Percentiles rank a stretch among this genome's conserved stretches.
Evolutionary conservation across 2,329 filamentous ascomycete species (phyloP).

Genomic region (Talaromyces sp.): DNA sequence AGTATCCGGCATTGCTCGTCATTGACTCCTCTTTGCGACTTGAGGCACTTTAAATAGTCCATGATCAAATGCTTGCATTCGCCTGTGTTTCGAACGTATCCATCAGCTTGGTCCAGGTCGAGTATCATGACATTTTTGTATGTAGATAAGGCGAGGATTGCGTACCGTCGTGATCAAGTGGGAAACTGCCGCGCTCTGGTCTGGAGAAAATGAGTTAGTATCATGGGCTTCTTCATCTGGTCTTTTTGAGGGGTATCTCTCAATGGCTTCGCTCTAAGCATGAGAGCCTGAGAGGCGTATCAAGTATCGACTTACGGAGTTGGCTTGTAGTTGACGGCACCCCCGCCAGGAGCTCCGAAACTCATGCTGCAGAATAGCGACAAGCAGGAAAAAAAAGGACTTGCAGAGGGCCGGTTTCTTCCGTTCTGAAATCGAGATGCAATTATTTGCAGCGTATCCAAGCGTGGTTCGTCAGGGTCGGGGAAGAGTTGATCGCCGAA

Average conservation of each 20-base stretch:
- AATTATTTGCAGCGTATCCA: neutral
- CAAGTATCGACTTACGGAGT: constrained; percentile 54
- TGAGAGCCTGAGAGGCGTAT: neutral
- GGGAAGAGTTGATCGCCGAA: neutral
- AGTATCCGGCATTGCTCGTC: constrained; percentile 77
- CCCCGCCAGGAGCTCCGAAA: constrained; percentile 68
- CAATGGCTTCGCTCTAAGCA: neutral
- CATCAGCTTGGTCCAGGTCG: neutral
- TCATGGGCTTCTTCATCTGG: neutral
- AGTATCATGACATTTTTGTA: neutral
- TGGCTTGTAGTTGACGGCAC: constrained; percentile 60
- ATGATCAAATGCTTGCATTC: constrained; percentile 91
- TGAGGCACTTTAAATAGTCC: constrained; percentile 81
- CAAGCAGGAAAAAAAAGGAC: neutral
- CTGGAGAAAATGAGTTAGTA: constrained; percentile 40
- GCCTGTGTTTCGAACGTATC: constrained; percentile 47
- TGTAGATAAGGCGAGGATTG: neutral
- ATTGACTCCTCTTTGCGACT: constrained; percentile 76
- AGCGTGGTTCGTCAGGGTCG: neutral
- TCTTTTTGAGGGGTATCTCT: neutral
- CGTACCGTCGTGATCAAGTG: constrained; percentile 84
- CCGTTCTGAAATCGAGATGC: neutral
- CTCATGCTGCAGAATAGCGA: constrained; percentile 30
- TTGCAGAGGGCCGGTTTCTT: neutral
- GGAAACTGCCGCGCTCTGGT: constrained; percentile 88